phyloP scores from a whole-genome alignment of 768 basidiomycete genomes.

The Suillus discolor region DNA sequence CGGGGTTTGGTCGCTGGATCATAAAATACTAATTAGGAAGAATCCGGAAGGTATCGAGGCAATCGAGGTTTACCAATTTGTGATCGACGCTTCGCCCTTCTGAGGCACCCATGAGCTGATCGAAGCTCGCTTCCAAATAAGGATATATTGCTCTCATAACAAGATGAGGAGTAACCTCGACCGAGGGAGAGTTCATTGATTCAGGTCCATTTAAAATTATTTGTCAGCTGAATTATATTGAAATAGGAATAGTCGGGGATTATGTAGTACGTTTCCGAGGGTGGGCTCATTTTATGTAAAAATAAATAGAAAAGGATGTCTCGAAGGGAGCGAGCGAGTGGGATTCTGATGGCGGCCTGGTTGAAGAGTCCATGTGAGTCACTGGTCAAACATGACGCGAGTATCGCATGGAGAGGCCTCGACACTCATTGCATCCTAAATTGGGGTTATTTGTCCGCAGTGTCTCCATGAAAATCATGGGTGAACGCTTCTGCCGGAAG shows the following conservation, averaged over 20 bases:
- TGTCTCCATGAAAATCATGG: constrained; percentile 21
- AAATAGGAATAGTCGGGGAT: constrained; percentile 11
- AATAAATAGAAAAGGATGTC: not conserved
- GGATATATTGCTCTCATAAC: constrained; percentile 17
- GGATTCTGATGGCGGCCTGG: not conserved
- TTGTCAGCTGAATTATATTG: not conserved
- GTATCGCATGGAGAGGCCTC: constrained; percentile 4
- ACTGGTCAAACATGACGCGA: constrained; percentile 3
- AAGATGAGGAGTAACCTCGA: constrained; percentile 8
- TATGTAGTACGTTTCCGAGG: constrained; percentile 10
- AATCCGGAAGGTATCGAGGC: constrained; percentile 16
- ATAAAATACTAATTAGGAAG: not conserved
- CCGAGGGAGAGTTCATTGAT: constrained; percentile 6
- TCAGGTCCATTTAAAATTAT: not conserved
- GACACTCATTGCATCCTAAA: constrained; percentile 6
- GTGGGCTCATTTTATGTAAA: constrained; percentile 1
- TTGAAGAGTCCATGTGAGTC: constrained; percentile 1
- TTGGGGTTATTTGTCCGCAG: constrained; percentile 15
- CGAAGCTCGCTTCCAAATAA: constrained; percentile 16
- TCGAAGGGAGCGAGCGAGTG: not conserved
- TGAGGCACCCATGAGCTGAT: constrained; percentile 23
- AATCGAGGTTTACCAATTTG: constrained; percentile 16
- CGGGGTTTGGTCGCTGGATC: constrained; percentile 11
- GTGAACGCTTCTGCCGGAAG: constrained; percentile 15
- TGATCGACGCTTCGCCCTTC: constrained; percentile 22